phyloP scores from a whole-genome alignment of 148 eudicot species.

The Hydrangea macrophylla region DNA sequence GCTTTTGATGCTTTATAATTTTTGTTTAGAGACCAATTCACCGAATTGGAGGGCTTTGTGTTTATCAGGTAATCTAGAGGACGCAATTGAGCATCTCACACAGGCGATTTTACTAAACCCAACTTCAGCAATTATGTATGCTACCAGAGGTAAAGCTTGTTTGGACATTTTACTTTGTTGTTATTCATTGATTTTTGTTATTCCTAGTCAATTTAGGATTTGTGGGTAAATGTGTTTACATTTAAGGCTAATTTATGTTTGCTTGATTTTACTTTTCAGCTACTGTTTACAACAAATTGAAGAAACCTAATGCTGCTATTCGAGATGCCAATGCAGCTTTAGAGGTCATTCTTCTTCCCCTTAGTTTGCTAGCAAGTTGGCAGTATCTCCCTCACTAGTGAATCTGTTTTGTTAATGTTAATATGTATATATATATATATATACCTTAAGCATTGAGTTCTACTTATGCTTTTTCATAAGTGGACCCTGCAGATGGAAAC shows the following conservation, averaged over 20 bases:
- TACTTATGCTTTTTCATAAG: background rate
- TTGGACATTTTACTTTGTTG: background rate
- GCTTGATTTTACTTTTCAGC: constrained; percentile 41
- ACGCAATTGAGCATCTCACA: constrained; percentile 75
- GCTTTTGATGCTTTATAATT: too few relatives aligned
- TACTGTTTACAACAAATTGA: constrained; percentile 76
- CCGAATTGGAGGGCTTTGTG: constrained; percentile 10
- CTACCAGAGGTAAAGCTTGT: constrained; percentile 61
- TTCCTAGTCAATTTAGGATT: background rate
- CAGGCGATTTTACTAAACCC: constrained; percentile 84
- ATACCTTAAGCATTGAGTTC: background rate
- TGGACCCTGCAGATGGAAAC: background rate
- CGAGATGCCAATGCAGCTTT: constrained; percentile 89
- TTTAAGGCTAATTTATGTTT: background rate
- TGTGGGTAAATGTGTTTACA: background rate
- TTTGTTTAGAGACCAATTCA: background rate
- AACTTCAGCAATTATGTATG: constrained; percentile 83
- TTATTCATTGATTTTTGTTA: background rate
- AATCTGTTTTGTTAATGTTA: background rate
- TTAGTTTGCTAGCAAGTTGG: background rate
- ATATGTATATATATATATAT: background rate
- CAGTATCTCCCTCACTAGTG: background rate
- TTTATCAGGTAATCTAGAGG: constrained; percentile 63
- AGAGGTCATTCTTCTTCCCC: constrained; percentile 40
- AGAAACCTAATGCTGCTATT: constrained; percentile 95